Evolutionary conservation across 2,329 filamentous ascomycete genomes (phyloP).

Genomic region (Exserohilum turcica): DNA sequence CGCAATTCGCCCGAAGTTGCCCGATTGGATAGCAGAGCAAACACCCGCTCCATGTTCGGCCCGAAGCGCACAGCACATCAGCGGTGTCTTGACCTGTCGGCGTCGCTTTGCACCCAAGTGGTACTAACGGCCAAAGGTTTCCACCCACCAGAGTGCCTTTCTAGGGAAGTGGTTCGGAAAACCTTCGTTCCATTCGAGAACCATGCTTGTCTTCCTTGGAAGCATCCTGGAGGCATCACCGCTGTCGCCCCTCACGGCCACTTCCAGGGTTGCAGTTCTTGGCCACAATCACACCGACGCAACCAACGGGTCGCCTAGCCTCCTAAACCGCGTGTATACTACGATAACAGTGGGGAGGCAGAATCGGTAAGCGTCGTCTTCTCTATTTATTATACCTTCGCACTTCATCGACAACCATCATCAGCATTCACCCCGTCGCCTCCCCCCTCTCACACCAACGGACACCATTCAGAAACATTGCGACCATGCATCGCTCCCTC

Average conservation of each 20-base stretch:
- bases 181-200: neutral
- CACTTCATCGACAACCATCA: neutral
- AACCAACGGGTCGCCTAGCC: neutral
- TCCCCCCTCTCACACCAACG: neutral
- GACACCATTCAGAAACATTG: neutral
- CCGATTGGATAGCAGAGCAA: neutral
- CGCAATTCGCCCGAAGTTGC: neutral
- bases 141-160: neutral
- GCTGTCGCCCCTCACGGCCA: neutral
- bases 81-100: neutral
- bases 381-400: neutral
- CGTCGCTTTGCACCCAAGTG: neutral
- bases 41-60: slow-evolving; percentile 5
- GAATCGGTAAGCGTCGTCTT: neutral
- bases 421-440: neutral
- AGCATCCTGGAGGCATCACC: neutral
- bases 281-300: slow-evolving; percentile 16
- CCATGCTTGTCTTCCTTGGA: neutral
- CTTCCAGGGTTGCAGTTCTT: slow-evolving; percentile 17
- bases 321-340: neutral
- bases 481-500: slow-evolving; percentile 27
- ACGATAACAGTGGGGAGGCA: neutral
- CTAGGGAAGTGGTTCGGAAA: neutral
- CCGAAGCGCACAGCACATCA: slow-evolving; percentile 13
- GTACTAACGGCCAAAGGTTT: neutral